These are phyloP conservation scores for Aspergillaceae sp. DNA, from an alignment of 2,329 filamentous ascomycete genomes.

Conservation along the genomic window DNA sequence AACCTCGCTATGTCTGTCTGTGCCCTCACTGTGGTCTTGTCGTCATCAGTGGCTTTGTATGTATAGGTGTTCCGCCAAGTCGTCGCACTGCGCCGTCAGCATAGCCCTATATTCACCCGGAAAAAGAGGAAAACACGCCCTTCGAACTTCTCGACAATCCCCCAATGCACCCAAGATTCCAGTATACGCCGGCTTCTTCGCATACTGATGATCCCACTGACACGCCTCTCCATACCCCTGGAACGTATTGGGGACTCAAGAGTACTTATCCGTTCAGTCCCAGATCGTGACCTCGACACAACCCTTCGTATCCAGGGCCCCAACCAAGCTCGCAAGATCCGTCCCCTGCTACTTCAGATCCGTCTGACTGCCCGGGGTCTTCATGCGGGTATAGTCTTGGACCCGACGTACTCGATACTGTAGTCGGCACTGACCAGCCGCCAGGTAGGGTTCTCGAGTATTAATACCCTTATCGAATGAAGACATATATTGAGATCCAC, in stretches of 20 bases:
- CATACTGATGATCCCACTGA: slow-evolving; percentile 39
- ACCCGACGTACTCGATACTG: slow-evolving; percentile 32
- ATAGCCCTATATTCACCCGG: not conserved
- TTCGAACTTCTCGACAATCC: slow-evolving; percentile 2
- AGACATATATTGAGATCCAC: too few relatives aligned
- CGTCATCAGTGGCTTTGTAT: too few relatives aligned
- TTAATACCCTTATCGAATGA: too few relatives aligned
- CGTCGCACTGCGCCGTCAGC: not conserved
- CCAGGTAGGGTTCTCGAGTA: too few relatives aligned
- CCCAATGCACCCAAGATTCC: slow-evolving; percentile 22
- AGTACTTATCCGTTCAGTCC: slow-evolving; percentile 40
- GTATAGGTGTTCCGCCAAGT: too few relatives aligned
- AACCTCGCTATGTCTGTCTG: not conserved
- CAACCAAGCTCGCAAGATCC: slow-evolving; percentile 23
- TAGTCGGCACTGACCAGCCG: slow-evolving; percentile 30
- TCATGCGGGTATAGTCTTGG: slow-evolving; percentile 34
- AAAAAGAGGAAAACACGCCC: not conserved
- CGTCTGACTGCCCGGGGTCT: slow-evolving; percentile 18
- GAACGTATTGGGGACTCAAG: slow-evolving; percentile 39
- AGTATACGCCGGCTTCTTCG: slow-evolving; percentile 41
- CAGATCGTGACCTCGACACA: slow-evolving; percentile 32
- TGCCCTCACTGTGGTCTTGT: too few relatives aligned
- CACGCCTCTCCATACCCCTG: slow-evolving; percentile 35
- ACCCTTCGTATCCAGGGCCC: slow-evolving; percentile 19
- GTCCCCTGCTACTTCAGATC: slow-evolving; percentile 23